phyloP scores from a whole-genome alignment of 176 grass and related monocot species.

The Avena atlantica region DNA sequence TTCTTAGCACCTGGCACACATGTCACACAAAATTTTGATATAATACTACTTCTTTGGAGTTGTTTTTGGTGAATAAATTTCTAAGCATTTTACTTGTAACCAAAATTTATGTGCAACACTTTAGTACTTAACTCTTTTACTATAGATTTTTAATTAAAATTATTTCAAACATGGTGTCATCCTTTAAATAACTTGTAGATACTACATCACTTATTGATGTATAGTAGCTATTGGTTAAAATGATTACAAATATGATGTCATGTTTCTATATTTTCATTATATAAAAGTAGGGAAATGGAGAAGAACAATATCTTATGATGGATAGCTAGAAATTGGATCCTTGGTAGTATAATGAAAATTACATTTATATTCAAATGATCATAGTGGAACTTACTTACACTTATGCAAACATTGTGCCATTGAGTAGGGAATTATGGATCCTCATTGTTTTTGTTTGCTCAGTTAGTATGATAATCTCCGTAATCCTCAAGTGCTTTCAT shows the following conservation, averaged over 20 bases:
- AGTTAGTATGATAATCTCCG: slow-evolving; percentile 66
- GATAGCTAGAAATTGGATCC: slow-evolving; percentile 74
- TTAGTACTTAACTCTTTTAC: no score
- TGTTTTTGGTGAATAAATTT: no score
- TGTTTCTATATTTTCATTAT: slow-evolving; percentile 79
- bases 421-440: slow-evolving; percentile 74
- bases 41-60: no score
- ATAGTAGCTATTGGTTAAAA: no score
- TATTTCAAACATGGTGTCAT: no score
- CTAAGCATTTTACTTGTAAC: no score
- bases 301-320: slow-evolving; percentile 81
- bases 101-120: no score
- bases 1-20: no score
- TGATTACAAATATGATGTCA: background rate
- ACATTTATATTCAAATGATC: slow-evolving; percentile 79
- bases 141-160: no score
- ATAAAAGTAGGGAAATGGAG: slow-evolving; percentile 94
- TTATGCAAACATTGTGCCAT: slow-evolving; percentile 72
- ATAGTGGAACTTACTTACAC: slow-evolving; percentile 81
- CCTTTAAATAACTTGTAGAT: no score
- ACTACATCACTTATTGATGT: no score
- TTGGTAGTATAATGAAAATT: slow-evolving; percentile 55
- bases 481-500: slow-evolving; percentile 80
- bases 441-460: slow-evolving; percentile 67
- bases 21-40: no score